phyloP scores from a whole-genome alignment of 176 grass and related monocot species.

The Triticum dicoccoides region DNA sequence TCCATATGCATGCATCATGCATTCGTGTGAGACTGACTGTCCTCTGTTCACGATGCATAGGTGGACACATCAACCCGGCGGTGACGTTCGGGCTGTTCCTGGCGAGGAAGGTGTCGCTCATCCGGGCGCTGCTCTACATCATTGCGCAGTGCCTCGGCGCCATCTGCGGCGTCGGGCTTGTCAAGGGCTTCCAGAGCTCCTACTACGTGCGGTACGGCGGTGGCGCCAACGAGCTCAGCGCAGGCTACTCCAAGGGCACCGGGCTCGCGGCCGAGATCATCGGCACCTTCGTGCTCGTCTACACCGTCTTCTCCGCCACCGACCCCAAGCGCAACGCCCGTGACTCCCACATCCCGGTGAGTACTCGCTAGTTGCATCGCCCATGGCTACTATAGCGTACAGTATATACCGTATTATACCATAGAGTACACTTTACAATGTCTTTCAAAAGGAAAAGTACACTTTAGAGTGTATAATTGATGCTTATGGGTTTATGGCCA shows the following conservation, averaged over 20 bases:
- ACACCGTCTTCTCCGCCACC: slow-evolving; percentile 96
- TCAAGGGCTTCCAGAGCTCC: slow-evolving; percentile 74
- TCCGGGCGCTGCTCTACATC: slow-evolving; percentile 77
- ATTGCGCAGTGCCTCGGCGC: slow-evolving; percentile 81
- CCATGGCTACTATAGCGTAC: background rate
- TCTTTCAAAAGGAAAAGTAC: no score
- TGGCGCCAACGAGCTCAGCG: slow-evolving; percentile 67
- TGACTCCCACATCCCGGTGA: slow-evolving; percentile 79
- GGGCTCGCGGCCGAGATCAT: slow-evolving; percentile 91
- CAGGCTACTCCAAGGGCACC: slow-evolving; percentile 75
- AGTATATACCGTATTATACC: background rate
- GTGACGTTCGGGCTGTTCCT: slow-evolving; percentile 94
- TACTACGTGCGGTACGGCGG: slow-evolving; percentile 64
- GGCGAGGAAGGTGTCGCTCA: slow-evolving; percentile 76
- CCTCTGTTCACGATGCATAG: slow-evolving; percentile 8
- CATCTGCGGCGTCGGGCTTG: slow-evolving; percentile 83
- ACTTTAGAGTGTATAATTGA: background rate
- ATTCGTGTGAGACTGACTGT: background rate
- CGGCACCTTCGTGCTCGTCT: slow-evolving; percentile 96
- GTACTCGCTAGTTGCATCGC: background rate
- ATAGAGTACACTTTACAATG: no score
- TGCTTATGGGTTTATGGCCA: background rate
- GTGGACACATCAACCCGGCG: slow-evolving; percentile 93
- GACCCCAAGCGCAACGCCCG: slow-evolving; percentile 87
- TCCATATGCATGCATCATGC: background rate